Base-by-base conservation (phyloP, 352 stramenopile genomes). In the Thraustotheca clavata region DNA sequence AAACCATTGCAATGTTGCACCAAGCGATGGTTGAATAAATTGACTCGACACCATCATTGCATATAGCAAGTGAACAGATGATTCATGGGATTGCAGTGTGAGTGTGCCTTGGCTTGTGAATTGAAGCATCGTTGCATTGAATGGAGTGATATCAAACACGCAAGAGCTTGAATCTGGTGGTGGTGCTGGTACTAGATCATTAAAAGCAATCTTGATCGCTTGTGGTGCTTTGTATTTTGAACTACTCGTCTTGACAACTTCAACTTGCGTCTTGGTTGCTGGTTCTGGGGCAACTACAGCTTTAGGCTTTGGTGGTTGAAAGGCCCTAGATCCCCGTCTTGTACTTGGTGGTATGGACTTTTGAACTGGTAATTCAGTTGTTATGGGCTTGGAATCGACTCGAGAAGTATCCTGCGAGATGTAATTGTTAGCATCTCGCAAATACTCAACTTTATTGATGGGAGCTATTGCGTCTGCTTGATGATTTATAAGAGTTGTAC, bases 1-100 rank as follows among this genome's bases (percentile, higher is more conserved):
- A 67, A 89, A 89, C 80, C 80, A 89, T 26, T 49, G 54, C 27
- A 71, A 70, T 12, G 78, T 81, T 24, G 77, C 78, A 4, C 69
- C 73, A 12, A 65, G 35, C 8, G 57, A 14, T 3, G 57, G 57
- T 14, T 34, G 2, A 8, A 65, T 50, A 32, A 38, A 49, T 16
- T 49, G 35, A n/a, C 40, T 43, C 16, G 57, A 52, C 11, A 65
- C 57, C 57, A 65, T 65, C 35, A 36, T 54, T 7, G 46, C 22
- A 20, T 65, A 65, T 24, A 65, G 34, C 31, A 52, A 31, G 9
- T 52, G 43, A 24, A 52, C 43, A 11, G 43, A 52, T 9, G 43
- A 26, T 24, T 24, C 43, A 14, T 31, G 24, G 7, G 34, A 52
- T 2, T 24, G 12, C 43, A 31, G 43, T 20, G n/a, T 11, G 1